Evolutionary conservation across 768 basidiomycete genomes (phyloP), one percentile per base, ranked within the genome.

Genomic region (Gymnopilus junonius): DNA sequence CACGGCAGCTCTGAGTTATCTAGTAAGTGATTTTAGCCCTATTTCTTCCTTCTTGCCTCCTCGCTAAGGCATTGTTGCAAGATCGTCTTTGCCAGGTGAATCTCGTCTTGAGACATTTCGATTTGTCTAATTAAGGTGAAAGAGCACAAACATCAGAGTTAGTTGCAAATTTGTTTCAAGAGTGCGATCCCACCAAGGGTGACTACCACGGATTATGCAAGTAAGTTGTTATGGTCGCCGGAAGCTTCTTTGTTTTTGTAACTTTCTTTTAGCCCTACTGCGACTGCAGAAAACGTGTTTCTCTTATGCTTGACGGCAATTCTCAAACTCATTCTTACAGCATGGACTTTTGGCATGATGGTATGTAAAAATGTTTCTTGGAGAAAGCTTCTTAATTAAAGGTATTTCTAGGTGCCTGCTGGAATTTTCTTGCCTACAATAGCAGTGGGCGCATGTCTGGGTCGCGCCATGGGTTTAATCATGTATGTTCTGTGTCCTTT

Each of bases 331-430:
- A 75, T 79, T 1, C 73, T 91, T 21, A 91, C 90, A 29, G 85
- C 88, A 7, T 91, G 89, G 88, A 90, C 90, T 7, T 92, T 92
- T 71, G 90, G 90, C 21, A 89, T 91, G 86, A 88, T 87, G 86
- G 90, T 89, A 65, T 59, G 76, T 10, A 34, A 34, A n/a, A 14
- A 32, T 21, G 14, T 21, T n/a, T 21, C 45, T 51, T 4, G n/a
- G 8, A 20, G 8, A n/a, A 21, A 23, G 8, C 25, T 46, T 25
- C 6, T 21, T 39, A 31, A 46, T 27, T 29, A 29, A 45, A 15
- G 37, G 27, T 6, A n/a, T 53, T 21, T 25, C 25, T 65, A 91
- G 90, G 77, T 92, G 34, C 90, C 90, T 39, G 89, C 89, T 29
- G 90, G 90, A 63, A 90, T 92, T 25, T 92, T 92, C 73, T 74